Percentiles rank a stretch among this genome's conserved stretches.
Evolutionary conservation across 1,284 basidiomycete genomes (phyloP).

Genomic region (Dichomitus squalens): DNA sequence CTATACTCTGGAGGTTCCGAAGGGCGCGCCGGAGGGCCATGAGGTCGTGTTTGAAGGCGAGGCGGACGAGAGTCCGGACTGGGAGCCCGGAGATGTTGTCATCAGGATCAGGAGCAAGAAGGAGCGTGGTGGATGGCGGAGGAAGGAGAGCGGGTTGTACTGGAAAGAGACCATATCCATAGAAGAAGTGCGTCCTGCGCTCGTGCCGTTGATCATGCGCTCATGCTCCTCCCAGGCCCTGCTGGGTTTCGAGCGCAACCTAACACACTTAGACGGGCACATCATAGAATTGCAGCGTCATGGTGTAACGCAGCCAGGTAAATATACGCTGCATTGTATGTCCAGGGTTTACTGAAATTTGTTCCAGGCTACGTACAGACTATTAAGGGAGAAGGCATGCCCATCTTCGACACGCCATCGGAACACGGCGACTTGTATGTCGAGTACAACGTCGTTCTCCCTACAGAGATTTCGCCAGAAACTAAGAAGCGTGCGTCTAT

Average conservation of each 20-base stretch:
- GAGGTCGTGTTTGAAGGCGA: slow-evolving; percentile 93
- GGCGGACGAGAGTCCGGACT: slow-evolving; percentile 91
- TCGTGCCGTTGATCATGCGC: background rate
- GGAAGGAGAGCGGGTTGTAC: slow-evolving; percentile 88
- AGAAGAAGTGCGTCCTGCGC: slow-evolving; percentile 70
- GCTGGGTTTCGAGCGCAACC: slow-evolving; percentile 80
- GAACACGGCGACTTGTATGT: slow-evolving; percentile 85
- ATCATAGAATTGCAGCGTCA: slow-evolving; percentile 69
- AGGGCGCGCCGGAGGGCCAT: slow-evolving; percentile 89
- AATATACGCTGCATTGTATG: slow-evolving; percentile 13
- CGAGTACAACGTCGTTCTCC: slow-evolving; percentile 90
- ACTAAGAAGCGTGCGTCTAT: slow-evolving; percentile 65
- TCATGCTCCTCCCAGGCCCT: slow-evolving; percentile 55
- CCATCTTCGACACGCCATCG: slow-evolving; percentile 56
- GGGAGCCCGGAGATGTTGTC: slow-evolving; percentile 90
- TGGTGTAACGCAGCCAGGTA: slow-evolving; percentile 90
- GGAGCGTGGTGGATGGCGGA: slow-evolving; percentile 77
- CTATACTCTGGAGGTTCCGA: slow-evolving; percentile 80
- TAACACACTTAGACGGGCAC: slow-evolving; percentile 91
- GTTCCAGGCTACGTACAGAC: slow-evolving; percentile 78
- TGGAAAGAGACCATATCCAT: slow-evolving; percentile 89
- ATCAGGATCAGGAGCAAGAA: slow-evolving; percentile 79
- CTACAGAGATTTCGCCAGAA: slow-evolving; percentile 64
- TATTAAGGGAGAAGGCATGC: slow-evolving; percentile 89
- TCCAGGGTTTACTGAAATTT: background rate